Percentiles rank a stretch among this genome's conserved stretches.
Conservation (phyloP, 352 stramenopile species). For the Pythium insidiosum region DNA sequence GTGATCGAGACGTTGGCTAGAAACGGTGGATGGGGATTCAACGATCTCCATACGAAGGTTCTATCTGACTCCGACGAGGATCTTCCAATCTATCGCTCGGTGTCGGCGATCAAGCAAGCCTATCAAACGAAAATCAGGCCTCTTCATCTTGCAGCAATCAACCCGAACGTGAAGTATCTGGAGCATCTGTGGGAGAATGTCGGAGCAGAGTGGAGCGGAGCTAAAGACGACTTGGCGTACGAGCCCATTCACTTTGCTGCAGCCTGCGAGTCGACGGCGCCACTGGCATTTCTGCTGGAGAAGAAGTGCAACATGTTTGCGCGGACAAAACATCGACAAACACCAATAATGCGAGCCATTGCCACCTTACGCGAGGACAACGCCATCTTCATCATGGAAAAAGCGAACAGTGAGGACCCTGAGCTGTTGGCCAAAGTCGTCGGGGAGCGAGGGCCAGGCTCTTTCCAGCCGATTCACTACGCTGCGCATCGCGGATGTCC, state of each 20-base stretch:
- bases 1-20: slow-evolving; percentile 43
- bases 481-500: slow-evolving; percentile 33
- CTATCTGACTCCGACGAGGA: slow-evolving; percentile 27
- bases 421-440: slow-evolving; percentile 29
- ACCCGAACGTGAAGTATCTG: slow-evolving; percentile 62
- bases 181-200: slow-evolving; percentile 50
- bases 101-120: slow-evolving; percentile 66
- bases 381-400: slow-evolving; percentile 47
- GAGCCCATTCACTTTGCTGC: slow-evolving; percentile 68
- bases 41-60: slow-evolving; percentile 52
- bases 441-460: slow-evolving; percentile 32
- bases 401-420: slow-evolving; percentile 26
- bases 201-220: slow-evolving; percentile 36
- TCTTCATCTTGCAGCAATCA: slow-evolving; percentile 66
- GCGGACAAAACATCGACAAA: slow-evolving; percentile 51
- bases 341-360: slow-evolving; percentile 53
- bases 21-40: slow-evolving; percentile 54
- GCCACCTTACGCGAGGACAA: slow-evolving; percentile 39
- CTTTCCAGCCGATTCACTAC: slow-evolving; percentile 58
- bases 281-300: slow-evolving; percentile 57
- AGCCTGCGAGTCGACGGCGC: slow-evolving; percentile 33
- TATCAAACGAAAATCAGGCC: slow-evolving; percentile 51
- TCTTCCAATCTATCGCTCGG: slow-evolving; percentile 39
- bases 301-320: slow-evolving; percentile 41
- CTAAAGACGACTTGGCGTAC: slow-evolving; percentile 52